Conservation (phyloP, 2,329 filamentous ascomycete genomes). For the Trichoderma aggressivum region DNA sequence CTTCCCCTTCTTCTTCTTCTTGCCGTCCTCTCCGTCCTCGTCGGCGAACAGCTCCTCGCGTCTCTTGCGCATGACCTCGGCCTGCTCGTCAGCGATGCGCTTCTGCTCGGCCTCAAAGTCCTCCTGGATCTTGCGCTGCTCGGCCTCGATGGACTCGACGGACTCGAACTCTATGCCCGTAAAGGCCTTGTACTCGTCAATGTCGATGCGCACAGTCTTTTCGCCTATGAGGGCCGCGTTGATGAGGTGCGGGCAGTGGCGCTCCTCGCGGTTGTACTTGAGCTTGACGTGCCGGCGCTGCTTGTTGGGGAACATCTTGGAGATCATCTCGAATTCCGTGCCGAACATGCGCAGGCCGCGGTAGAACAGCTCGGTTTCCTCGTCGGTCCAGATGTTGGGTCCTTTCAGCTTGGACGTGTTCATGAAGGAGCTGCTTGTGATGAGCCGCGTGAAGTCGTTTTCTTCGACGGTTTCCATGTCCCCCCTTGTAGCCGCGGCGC, state of each 20-base stretch:
- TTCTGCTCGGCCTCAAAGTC: constrained; percentile 44
- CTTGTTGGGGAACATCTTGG: constrained; percentile 69
- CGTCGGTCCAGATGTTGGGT: constrained; percentile 66
- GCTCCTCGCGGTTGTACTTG: constrained; percentile 80
- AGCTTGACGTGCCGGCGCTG: constrained; percentile 73
- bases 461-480: constrained; percentile 67
- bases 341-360: constrained; percentile 71
- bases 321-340: constrained; percentile 79
- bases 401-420: constrained; percentile 59
- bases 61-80: constrained; percentile 46
- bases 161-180: constrained; percentile 53
- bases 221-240: constrained; percentile 60
- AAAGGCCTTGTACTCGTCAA: constrained; percentile 58
- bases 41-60: constrained; percentile 48
- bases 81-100: constrained; percentile 44
- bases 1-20: constrained; percentile 35
- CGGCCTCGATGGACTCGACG: constrained; percentile 54
- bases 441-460: constrained; percentile 70
- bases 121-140: constrained; percentile 47
- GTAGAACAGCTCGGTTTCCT: constrained; percentile 73
- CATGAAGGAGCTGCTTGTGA: constrained; percentile 66
- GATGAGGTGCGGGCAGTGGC: constrained; percentile 60
- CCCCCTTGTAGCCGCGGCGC: constrained; percentile 49
- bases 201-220: constrained; percentile 55
- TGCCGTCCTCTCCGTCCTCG: constrained; percentile 30